Evolutionary conservation across 257 asterid genomes (phyloP), one percentile per base, ranked within the genome.

Genomic region (Craterostigma plantagineum): DNA sequence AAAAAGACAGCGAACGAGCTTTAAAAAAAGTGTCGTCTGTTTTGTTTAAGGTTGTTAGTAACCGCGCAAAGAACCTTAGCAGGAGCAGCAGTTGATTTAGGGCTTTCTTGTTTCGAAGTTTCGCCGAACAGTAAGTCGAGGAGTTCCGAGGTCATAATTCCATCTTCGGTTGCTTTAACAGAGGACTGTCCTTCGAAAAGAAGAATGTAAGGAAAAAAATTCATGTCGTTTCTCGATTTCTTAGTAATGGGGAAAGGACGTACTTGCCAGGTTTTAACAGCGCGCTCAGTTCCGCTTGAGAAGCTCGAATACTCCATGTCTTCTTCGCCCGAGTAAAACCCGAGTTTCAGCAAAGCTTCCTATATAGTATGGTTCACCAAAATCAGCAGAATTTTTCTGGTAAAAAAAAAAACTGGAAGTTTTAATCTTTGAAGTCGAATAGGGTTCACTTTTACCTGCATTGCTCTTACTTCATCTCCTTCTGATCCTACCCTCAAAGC

Each of bases 201-300:
- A 57, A 45, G 11, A 18, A 18, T 9, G 11, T 6, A 51, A n/a
- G n/a, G n/a, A n/a, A n/a, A n/a, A n/a, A n/a, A n/a, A n/a, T n/a
- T n/a, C n/a, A n/a, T n/a, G n/a, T n/a, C n/a, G n/a, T n/a, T 16
- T 42, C 13, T 15, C 51, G 16, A 36, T 23, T 23, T 23, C 30
- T 23, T 6, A 23, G 6, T 2, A 23, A 23, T 2, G 6, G 6
- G 6, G 11, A 33, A 17, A 44, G 2, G 41, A 68, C 81, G 15
- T 69, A 87, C 98, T 71, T 82, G 98, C 98, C 98, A 87, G 38
- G 95, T 82, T 69, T 77, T 82, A 14, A 82, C 93, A 33, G 98
- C 95, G 40, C 86, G 76, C 62, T 79, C 92, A 4, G 98, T 82
- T 62, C 86, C 95, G 33, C 64, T 62, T 9, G 83, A 62, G 62